Base-by-base conservation (phyloP, 441 rosid species). In the Hura crepitans region DNA sequence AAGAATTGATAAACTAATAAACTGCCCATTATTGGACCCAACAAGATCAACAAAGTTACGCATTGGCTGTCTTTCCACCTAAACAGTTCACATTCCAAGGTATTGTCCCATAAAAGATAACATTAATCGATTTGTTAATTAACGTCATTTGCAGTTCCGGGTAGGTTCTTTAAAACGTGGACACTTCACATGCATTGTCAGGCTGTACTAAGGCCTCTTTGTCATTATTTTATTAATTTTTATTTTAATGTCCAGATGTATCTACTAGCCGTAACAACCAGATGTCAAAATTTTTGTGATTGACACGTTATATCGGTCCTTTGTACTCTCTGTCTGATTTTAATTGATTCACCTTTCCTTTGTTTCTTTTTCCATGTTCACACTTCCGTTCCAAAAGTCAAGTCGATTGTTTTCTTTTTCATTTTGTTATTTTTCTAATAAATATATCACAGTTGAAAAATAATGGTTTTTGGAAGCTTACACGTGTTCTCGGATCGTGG, bases 361-460 rank as follows among this genome's bases (percentile, higher is more conserved):
- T 28, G 2, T 15, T n/a, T n/a, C 1, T 62, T 72, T 50, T 63
- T n/a, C 45, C 12, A 25, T 25, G 15, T 58, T 68, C 70, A 65
- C 30, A 70, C 78, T 43, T 74, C 39, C 64, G 77, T 62, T 43
- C 9, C 66, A 45, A 49, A 68, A 57, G 73, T 79, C 72, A 63
- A 43, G 18, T 7, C 50, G 3, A 12, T 49, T 9, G 3, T 5
- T 8, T 9, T 61, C 17, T 35, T 46, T 12, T 17, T 10, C 15
- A 15, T 23, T 63, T 42, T 20, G 0, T 30, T 46, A 4, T 12
- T 20, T 35, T 3, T 22, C 5, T 28, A 20, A 51, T 69, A 2
- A 13, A 46, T 45, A 1, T 1, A 23, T 1, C 9, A 8, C 9
- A 4, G 28, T 53, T 55, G 46, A 55, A 25, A 53, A 0, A 22